These are phyloP conservation scores for Hippophae tibetana DNA, from an alignment of 306 rosid species.

Conservation along the genomic window DNA sequence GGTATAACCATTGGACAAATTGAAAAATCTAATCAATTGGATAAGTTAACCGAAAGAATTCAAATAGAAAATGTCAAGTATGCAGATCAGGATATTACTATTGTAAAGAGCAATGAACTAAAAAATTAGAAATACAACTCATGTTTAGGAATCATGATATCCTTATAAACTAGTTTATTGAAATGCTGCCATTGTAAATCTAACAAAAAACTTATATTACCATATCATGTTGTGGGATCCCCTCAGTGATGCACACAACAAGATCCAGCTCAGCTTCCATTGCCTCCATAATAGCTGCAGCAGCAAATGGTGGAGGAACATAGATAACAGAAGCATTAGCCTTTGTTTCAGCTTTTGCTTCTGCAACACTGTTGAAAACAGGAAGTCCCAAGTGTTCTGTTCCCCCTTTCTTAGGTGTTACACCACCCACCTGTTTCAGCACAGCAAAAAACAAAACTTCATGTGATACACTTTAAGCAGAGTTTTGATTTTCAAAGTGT, in stretches of 20 bases:
- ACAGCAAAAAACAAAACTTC: neutral
- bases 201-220: slow-evolving; percentile 13
- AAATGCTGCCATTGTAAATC: neutral
- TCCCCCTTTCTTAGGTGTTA: slow-evolving; percentile 97
- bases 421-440: slow-evolving; percentile 72
- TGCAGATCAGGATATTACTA: neutral
- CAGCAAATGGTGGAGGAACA: slow-evolving; percentile 98
- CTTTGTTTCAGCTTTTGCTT: slow-evolving; percentile 90
- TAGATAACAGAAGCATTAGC: slow-evolving; percentile 89
- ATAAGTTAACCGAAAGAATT: too few species aligned
- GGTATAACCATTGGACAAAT: too few species aligned
- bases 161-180: too few species aligned
- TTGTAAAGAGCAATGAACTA: neutral
- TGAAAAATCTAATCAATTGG: too few species aligned
- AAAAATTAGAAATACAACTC: neutral
- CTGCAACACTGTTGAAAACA: slow-evolving; percentile 85
- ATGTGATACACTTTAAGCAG: neutral
- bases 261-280: slow-evolving; percentile 95
- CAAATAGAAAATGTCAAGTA: too few species aligned
- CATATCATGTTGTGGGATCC: slow-evolving; percentile 99
- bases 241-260: slow-evolving; percentile 93
- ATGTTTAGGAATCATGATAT: neutral
- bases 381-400: slow-evolving; percentile 97
- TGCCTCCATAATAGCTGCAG: slow-evolving; percentile 85
- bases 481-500: neutral